A percentile compares a stretch with the other conserved stretches of the same genome.
These are phyloP conservation scores for Evansstolkia leycettana DNA, from an alignment of 495 filamentous ascomycete genomes.

Conservation along the genomic window DNA sequence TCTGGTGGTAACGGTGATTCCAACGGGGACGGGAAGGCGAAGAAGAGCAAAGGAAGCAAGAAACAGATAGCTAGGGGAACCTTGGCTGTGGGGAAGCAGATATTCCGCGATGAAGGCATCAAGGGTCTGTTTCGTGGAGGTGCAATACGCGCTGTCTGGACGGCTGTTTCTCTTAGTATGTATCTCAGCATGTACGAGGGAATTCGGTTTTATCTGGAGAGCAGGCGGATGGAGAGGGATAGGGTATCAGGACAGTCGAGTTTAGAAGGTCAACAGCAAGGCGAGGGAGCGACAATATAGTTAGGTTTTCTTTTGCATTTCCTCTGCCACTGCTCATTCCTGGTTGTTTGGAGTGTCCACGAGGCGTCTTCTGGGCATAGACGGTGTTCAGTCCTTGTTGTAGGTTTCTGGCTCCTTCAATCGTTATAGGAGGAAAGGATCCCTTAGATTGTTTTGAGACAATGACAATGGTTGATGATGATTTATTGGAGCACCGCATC, in stretches of 20 bases:
- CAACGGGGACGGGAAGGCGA: not conserved
- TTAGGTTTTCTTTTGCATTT: no score
- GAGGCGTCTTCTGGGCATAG: no score
- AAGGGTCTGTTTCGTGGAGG: constrained; percentile 71
- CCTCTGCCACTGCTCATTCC: no score
- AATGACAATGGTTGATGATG: no score
- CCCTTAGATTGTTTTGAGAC: no score
- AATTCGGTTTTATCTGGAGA: constrained; percentile 57
- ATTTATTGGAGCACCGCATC: no score
- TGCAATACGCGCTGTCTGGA: constrained; percentile 63
- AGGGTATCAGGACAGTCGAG: not conserved
- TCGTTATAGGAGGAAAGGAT: no score
- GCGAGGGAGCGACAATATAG: not conserved
- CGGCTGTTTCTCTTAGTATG: constrained; percentile 64
- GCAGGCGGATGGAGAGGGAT: constrained; percentile 14
- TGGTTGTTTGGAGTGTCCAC: no score
- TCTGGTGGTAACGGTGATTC: no score
- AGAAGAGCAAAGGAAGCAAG: constrained; percentile 10
- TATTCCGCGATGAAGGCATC: constrained; percentile 51
- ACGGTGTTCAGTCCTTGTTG: no score
- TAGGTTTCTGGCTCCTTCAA: no score
- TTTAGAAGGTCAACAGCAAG: constrained; percentile 1
- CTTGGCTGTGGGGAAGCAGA: constrained; percentile 46
- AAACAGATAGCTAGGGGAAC: constrained; percentile 17
- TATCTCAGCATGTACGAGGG: constrained; percentile 83